Evolutionary conservation across 768 basidiomycete genomes (phyloP).

Genomic region (Tylopilus rubrobrunneus): DNA sequence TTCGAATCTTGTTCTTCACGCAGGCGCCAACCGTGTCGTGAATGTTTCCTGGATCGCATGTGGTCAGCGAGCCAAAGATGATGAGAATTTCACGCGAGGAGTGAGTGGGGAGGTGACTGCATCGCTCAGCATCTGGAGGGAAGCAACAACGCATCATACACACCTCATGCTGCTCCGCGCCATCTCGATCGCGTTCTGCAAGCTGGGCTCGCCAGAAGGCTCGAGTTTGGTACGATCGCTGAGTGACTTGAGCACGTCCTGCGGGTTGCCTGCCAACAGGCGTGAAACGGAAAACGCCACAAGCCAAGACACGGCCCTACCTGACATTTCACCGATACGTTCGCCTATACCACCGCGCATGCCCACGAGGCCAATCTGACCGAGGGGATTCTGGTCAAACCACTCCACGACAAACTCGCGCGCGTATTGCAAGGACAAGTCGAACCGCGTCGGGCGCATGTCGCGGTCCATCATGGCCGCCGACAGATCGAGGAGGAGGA

Average conservation of each 20-base stretch:
- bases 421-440: conserved; percentile 84
- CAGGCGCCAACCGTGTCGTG: conserved; percentile 91
- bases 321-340: conserved; percentile 88
- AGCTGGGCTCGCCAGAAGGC: conserved; percentile 87
- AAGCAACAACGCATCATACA: neutral
- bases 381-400: conserved; percentile 99
- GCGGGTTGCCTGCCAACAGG: conserved; percentile 73
- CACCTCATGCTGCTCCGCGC: conserved; percentile 91
- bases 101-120: conserved; percentile 93
- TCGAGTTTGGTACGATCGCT: conserved; percentile 85
- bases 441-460: conserved; percentile 92
- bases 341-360: conserved; percentile 92
- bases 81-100: conserved; percentile 94
- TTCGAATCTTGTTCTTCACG: conserved; percentile 77
- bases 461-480: conserved; percentile 92
- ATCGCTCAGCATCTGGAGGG: conserved; percentile 3
- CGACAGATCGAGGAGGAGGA: conserved; percentile 90
- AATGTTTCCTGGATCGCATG: conserved; percentile 95
- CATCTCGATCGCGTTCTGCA: conserved; percentile 98
- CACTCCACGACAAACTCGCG: conserved; percentile 92
- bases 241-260: conserved; percentile 87
- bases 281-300: neutral
- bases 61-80: conserved; percentile 93
- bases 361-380: conserved; percentile 93
- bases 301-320: conserved; percentile 38